Base-by-base conservation (phyloP, 805 yeast genomes). In the Yarrowia sp. region DNA sequence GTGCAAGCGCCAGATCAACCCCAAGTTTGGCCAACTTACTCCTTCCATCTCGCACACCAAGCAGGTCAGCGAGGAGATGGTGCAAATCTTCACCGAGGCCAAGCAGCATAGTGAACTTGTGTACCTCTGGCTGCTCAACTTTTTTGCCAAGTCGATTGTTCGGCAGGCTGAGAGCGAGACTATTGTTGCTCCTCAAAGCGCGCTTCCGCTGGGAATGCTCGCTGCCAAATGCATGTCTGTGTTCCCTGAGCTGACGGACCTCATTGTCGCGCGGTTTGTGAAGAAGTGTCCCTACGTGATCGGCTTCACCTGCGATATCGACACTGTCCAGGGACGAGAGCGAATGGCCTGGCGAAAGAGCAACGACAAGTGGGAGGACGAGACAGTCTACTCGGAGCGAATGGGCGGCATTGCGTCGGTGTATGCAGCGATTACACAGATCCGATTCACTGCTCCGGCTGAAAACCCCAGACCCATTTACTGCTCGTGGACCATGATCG, bases 161-260 rank as follows among this genome's bases (percentile, higher is more conserved):
- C 83, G 87, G 25, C 99, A 94, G 74, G 93, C 97, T 1, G 98
- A 92, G 73, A 83, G 96, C 0, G 99, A 94, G 73, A 92, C 90
- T 8, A 80, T 87, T 14, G 96, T 88, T 0, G 82, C 86, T 63
- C 85, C 96, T 1, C 81, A 83, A 42, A 84, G 91, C 3, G 88
- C 97, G 0, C 69, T 88, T 8, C 96, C 99, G 0, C 75, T 94
- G 46, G 96, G 90, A 0, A 81, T 80, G 67, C 73, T 93, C 32
- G 76, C 93, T 0, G 69, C 82, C 16, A 76, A 78, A 31, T 70
- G 91, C 39, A 69, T 90, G 67, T 70, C 79, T 16, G 74, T 73
- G 32, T 80, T 76, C 67, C 80, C 81, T 0, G 84, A 81, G 7
- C 75, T 88, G 18, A 77, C 79, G 29, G 83, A 83, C 63, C 83